Conservation (phyloP, 352 stramenopile genomes). For the Phytophthora quininea region DNA sequence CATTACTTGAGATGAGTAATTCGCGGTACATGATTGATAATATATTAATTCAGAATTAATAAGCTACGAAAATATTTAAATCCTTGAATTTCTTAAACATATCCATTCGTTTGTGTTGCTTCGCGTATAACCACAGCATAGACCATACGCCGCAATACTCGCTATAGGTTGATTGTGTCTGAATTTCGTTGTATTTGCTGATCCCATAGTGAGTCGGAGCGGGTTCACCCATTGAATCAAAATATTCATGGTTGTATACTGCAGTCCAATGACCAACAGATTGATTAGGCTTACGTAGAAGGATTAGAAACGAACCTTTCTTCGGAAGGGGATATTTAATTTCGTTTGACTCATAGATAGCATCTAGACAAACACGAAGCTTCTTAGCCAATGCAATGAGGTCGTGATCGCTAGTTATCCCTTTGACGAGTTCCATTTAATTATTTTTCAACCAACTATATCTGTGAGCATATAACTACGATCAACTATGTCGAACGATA, state of each 20-base stretch:
- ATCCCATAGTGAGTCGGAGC: conserved; percentile 1
- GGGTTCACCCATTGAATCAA: conserved; percentile 14
- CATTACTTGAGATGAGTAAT: conserved; percentile 2
- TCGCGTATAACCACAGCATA: conserved; percentile 15
- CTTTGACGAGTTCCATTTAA: neutral
- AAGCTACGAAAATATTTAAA: conserved; percentile 14
- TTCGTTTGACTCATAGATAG: conserved; percentile 2
- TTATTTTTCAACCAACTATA: neutral
- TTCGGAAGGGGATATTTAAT: neutral
- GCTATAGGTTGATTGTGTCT: conserved; percentile 3
- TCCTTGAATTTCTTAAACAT: conserved; percentile 15
- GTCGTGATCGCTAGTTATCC: neutral
- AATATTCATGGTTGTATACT: neutral
- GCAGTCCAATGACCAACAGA: conserved; percentile 9
- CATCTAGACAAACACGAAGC: neutral
- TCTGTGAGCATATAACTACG: neutral
- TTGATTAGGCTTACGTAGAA: conserved; percentile 1
- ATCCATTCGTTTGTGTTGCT: conserved; percentile 12
- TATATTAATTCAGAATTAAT: conserved; percentile 9
- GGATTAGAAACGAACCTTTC: conserved; percentile 8
- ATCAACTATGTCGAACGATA: neutral
- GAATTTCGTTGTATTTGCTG: conserved; percentile 6
- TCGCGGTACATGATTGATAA: conserved; percentile 9
- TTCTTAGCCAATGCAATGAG: neutral
- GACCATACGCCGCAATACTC: conserved; percentile 16